Base-by-base conservation (phyloP, 2,329 filamentous ascomycete genomes). In the Sordariomycetes sp. region DNA sequence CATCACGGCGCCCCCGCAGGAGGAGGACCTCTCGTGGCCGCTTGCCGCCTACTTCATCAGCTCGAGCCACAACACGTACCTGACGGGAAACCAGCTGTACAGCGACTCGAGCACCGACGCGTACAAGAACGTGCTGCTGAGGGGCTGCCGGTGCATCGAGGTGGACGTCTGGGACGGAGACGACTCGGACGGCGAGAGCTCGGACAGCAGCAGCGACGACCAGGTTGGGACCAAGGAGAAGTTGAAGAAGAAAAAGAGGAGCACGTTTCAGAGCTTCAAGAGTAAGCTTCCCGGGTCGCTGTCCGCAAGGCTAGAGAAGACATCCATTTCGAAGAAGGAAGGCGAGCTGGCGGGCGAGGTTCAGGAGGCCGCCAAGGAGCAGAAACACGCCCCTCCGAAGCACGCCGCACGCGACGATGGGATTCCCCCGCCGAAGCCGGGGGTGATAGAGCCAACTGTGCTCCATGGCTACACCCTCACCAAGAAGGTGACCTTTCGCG, bases 121-220 rank as follows among this genome's bases (percentile, higher is more conserved):
- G 2, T 97, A 97, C 75, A 90, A 90, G 63, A 86, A 86, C 55
- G 90, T 92, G 11, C 76, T 97, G 59, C 81, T 90, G 64, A 85
- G 89, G 56, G 91, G 90, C 2, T 96, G 92, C 65, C 86, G 92
- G 20, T 97, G 92, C 71, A 86, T 97, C 60, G 92, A 97, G 74
- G 89, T 97, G 60, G 92, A 97, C 67, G 95, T 94, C 65, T 97
- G 92, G 92, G 90, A 97, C 69, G 92, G 92, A 50, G 84, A 88
- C 59, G 87, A 91, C 66, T 90, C 66, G 66, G 88, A 70, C 80
- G 88, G 74, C 68, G 84, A 71, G 78, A 87, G 70, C 79, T 88
- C 70, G 75, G 82, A 66, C 10, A 75, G 70, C 57, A 72, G 71
- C 57, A 75, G 70, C 58, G 73, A 83, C 20, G 86, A 89, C 18